Percentiles rank a stretch among this genome's conserved stretches.
Evolutionary conservation across 495 filamentous ascomycete genomes (phyloP).

Genomic region (Pyronema domesticum): DNA sequence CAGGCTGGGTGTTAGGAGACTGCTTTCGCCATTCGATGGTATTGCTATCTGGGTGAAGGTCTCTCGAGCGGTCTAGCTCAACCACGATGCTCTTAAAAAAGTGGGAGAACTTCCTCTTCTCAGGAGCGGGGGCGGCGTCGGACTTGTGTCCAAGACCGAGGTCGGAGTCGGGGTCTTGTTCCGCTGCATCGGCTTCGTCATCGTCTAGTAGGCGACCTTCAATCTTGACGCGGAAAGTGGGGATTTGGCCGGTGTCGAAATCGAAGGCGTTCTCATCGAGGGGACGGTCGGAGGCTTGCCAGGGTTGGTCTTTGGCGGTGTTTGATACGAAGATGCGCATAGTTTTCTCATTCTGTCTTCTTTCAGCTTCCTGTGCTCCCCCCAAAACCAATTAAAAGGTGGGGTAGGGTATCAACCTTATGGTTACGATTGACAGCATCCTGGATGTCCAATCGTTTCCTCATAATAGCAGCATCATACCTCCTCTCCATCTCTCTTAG

Average conservation of each 20-base stretch:
- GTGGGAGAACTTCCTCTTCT: slow-evolving; percentile 57
- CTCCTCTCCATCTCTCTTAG: slow-evolving; percentile 74
- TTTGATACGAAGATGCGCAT: slow-evolving; percentile 92
- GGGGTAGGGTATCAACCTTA: slow-evolving; percentile 33
- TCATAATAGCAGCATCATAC: slow-evolving; percentile 84
- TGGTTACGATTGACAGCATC: slow-evolving; percentile 63
- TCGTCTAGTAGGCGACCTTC: slow-evolving; percentile 79
- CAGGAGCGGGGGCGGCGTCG: slow-evolving; percentile 23
- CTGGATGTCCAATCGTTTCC: slow-evolving; percentile 78
- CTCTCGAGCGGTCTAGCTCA: slow-evolving; percentile 55
- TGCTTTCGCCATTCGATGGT: slow-evolving; percentile 32
- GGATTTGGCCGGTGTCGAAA: slow-evolving; percentile 47
- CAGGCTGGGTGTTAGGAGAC: slow-evolving; percentile 36
- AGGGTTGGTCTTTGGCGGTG: slow-evolving; percentile 82
- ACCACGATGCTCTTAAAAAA: slow-evolving; percentile 87
- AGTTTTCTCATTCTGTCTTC: slow-evolving; percentile 48
- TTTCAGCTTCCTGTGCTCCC: no score
- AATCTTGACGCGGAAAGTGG: slow-evolving; percentile 77
- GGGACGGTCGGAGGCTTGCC: slow-evolving; percentile 47
- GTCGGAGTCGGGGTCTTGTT: slow-evolving; percentile 41
- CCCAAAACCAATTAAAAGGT: no score
- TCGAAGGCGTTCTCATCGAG: slow-evolving; percentile 54
- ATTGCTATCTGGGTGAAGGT: slow-evolving; percentile 24
- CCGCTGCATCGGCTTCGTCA: slow-evolving; percentile 41
- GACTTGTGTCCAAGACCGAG: slow-evolving; percentile 17